Evolutionary conservation across 2,329 filamentous ascomycete genomes (phyloP), one percentile per base, ranked within the genome.

Genomic region (Phoma sp.): DNA sequence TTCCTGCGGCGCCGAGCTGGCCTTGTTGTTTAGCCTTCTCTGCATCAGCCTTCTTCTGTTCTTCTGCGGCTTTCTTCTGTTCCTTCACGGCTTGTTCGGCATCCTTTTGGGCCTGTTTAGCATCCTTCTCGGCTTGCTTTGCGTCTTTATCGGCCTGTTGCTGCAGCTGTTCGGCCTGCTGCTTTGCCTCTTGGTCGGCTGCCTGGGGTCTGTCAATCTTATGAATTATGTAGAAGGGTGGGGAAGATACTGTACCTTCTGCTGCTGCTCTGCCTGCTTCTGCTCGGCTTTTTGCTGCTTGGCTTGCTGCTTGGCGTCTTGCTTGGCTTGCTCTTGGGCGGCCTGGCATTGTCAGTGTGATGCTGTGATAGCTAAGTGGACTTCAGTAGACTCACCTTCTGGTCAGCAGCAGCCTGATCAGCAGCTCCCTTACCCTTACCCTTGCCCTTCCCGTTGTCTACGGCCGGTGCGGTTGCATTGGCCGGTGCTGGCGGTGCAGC

Each of bases 381-480:
- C 11, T 44, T 13, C 11, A 18, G 18, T 9, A n/a, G 4, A 46
- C 43, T 4, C 18, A 46, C 43, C 13, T 46, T 46, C 23, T 46
- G 23, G 6, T 45, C 43, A 18, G 23, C 30, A 2, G 35, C 35
- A 14, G 33, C 43, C 9, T 46, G 23, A 22, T 46, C 24, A 41
- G n/a, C 49, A 29, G 43, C 52, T 7, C 50, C 60, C 10, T 59
- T 56, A 9, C 45, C 60, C 10, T 59, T 56, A 9, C 45, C 50
- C n/a, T 56, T 57, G 18, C 47, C 58, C 3, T 57, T 54, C 5
- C 41, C 57, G n/a, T 46, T 37, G 2, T 4, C 32, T 11, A 9
- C 32, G 37, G 36, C 33, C 2, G 41, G 33, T 7, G 43, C 48
- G 25, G 48, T 45, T 7, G 48, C 25, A 22, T 51, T 51, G 35